These are phyloP conservation scores for Entomortierella beljakovae DNA, from an alignment of 192 early-diverging fungal species.

Conservation along the genomic window DNA sequence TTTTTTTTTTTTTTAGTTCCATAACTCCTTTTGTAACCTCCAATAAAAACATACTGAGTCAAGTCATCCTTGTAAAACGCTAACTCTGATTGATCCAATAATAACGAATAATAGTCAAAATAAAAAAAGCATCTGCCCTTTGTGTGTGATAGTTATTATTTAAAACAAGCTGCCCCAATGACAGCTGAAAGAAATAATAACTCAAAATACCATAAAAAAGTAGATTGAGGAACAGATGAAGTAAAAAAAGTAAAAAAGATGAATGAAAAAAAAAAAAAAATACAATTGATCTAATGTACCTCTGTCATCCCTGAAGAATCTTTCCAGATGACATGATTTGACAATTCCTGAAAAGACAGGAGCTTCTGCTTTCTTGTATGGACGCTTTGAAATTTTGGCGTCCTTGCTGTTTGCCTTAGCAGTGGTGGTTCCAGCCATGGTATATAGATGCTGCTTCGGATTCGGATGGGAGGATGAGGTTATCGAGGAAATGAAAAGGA, in stretches of 20 bases:
- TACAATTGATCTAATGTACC: conserved; percentile 15
- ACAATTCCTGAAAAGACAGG: conserved; percentile 41
- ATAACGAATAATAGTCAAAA: neutral
- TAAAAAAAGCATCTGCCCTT: neutral
- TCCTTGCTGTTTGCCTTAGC: conserved; percentile 18
- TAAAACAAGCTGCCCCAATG: too few species aligned
- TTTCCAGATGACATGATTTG: conserved; percentile 19
- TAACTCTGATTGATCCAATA: neutral
- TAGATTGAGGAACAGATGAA: neutral
- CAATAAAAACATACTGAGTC: too few species aligned
- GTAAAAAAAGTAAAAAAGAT: neutral
- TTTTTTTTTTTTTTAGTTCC: conserved; percentile 12
- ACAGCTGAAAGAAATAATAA: too few species aligned
- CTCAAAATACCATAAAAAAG: too few species aligned
- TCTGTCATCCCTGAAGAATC: conserved; percentile 33
- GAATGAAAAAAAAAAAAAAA: neutral
- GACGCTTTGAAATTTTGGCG: conserved; percentile 26
- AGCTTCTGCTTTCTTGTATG: conserved; percentile 31
- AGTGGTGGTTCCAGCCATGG: conserved; percentile 18
- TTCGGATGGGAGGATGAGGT: neutral
- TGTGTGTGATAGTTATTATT: neutral
- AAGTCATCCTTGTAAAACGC: too few species aligned
- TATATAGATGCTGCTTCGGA: neutral
- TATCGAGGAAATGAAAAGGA: conserved; percentile 3
- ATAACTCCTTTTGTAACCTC: too few species aligned